These are phyloP conservation scores for Dendrobium catenatum DNA, from an alignment of 106 monocot genomes.

Conservation along the genomic window DNA sequence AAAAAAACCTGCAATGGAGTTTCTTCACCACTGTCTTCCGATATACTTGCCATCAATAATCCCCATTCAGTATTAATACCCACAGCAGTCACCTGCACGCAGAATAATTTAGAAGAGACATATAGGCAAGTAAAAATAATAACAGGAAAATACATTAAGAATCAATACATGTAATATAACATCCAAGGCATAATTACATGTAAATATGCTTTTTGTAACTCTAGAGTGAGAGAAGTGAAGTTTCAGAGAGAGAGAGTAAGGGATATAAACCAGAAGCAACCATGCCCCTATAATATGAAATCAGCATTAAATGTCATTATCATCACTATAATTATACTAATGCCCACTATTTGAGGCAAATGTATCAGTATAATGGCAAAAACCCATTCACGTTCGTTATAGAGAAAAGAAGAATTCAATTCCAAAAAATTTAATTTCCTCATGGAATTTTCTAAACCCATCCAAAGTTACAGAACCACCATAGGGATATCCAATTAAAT, in stretches of 20 bases:
- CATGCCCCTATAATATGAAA: not conserved
- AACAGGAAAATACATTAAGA: not conserved
- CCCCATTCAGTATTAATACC: slow-evolving; percentile 99
- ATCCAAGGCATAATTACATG: not conserved
- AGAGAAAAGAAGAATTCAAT: not conserved
- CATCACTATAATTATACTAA: not conserved
- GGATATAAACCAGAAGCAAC: not conserved
- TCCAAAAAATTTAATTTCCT: not conserved
- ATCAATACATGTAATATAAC: not conserved
- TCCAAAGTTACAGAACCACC: not conserved
- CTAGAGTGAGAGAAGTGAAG: not conserved
- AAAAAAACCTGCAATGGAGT: slow-evolving; percentile 84
- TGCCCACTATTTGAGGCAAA: not conserved
- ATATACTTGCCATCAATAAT: slow-evolving; percentile 88
- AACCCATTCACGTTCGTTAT: not conserved
- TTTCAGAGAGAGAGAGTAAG: too few relatives aligned
- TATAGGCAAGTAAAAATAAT: not conserved
- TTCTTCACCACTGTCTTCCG: slow-evolving; percentile 94
- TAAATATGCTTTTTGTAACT: not conserved
- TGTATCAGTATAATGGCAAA: not conserved
- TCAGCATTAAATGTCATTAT: not conserved
- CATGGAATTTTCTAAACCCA: not conserved
- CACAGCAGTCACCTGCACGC: slow-evolving; percentile 80
- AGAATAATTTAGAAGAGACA: not conserved
- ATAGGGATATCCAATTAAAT: not conserved